Evolutionary conservation across 331 rosid genomes (phyloP).

Genomic region (Acacia pycnantha): DNA sequence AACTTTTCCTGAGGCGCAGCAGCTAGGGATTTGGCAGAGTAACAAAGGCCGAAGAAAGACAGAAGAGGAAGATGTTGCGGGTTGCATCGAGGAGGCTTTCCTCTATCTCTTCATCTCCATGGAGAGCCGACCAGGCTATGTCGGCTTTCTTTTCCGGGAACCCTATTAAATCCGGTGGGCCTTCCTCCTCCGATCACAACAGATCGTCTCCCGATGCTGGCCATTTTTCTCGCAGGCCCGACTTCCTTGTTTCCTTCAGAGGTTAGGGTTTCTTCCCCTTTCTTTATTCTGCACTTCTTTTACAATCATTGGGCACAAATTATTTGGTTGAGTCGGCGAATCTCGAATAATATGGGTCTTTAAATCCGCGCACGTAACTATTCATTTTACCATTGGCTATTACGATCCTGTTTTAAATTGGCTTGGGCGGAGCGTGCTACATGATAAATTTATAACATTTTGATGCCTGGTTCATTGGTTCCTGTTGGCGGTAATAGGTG

Average conservation of each 20-base stretch:
- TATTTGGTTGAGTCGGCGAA: neutral
- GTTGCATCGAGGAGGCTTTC: constrained; percentile 75
- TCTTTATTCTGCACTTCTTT: neutral
- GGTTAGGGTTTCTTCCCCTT: constrained; percentile 42
- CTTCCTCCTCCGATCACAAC: constrained; percentile 37
- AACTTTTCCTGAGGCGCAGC: neutral
- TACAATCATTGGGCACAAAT: neutral
- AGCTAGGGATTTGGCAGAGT: constrained; percentile 3
- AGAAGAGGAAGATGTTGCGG: constrained; percentile 63
- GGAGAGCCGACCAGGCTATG: constrained; percentile 52
- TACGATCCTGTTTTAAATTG: neutral
- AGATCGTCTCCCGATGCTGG: constrained; percentile 40
- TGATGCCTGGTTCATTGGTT: neutral
- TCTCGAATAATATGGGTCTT: neutral
- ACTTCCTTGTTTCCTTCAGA: constrained; percentile 47
- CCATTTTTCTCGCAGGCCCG: constrained; percentile 30
- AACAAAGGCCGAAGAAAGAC: neutral
- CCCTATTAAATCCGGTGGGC: constrained; percentile 35
- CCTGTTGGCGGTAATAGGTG: neutral
- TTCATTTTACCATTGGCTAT: neutral
- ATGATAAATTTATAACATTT: neutral
- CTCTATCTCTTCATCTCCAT: constrained; percentile 57
- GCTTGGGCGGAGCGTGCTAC: neutral
- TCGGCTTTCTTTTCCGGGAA: constrained; percentile 46
- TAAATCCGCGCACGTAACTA: neutral